Evolutionary conservation across 2,329 filamentous ascomycete genomes (phyloP), one percentile per base, ranked within the genome.

Genomic region (Beauveria sp.): DNA sequence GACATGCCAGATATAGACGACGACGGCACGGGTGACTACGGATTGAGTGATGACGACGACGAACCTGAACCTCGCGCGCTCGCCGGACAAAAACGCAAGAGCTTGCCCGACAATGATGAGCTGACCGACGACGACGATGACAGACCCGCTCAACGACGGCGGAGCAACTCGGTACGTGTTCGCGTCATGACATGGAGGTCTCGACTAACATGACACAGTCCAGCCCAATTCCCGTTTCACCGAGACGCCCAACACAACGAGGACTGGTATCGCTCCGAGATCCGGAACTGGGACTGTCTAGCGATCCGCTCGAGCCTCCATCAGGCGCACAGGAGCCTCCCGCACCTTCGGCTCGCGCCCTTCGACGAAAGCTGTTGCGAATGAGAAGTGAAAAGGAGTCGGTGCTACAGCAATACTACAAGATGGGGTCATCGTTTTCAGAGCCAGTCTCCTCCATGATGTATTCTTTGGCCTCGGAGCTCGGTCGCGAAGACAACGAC

Each of bases 401-500:
- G 0, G 80, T 93, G 1, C 79, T 98, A 43, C 85, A 89, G 55
- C 83, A 85, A 65, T 98, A 99, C 75, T 97, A 98, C 76, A 83
- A 86, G 31, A 83, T 91, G 34, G 95, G 95, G 46, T 88, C 90
- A 3, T 96, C 92, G 2, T 97, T 96, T 71, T 93, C 93, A 0
- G 95, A 99, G 72, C 95, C 95, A 1, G 90, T 98, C 61, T 95
- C 93, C 0, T 96, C 93, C 0, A 88, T 98, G 77, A 85, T 97
- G 70, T 99, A 98, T 74, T 96, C 92, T 0, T 81, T 99, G 16
- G 95, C 93, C 1, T 96, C 93, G 1, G 95, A 98, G 71, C 84
- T 99, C 7, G 95, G 95, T 65, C 89, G 93, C 59, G 95, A 98
- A 79, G 93, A 98, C 73, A 99, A 98, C 69, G 93, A 99, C 69